Base-by-base conservation (phyloP, 805 yeast species). In the Kodamaea leandrae region DNA sequence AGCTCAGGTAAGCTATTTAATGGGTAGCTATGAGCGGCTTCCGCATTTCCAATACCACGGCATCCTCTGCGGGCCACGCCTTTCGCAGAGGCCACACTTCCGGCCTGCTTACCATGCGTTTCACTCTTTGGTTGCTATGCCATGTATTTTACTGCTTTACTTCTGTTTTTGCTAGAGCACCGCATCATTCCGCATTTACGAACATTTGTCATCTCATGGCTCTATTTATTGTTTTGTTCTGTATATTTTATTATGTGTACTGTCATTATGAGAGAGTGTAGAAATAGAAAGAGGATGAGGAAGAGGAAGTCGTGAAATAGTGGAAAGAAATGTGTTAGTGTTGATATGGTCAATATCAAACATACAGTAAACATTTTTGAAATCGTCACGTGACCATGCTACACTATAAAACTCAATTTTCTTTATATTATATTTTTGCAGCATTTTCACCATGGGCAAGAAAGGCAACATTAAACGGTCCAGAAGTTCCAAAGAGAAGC, bases 151-250 rank as follows among this genome's bases (percentile, higher is more conserved):
- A 30, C 33, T 28, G 32, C 32, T 28, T 18, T 13, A 13, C n/a
- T 25, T 12, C 28, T 25, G 9, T 14, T 28, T 16, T 30, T 30
- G 33, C 33, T 30, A 30, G 33, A 30, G 33, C 33, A 30, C 32
- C 32, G 33, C 33, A 30, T 30, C 21, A 16, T 30, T 21, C 33
- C 33, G 33, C 33, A 30, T 30, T 17, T 17, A 30, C 33, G 33
- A 30, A 30, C 33, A 30, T 30, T 21, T 16, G 33, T 23, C 37
- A 34, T 34, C 20, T 12, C 15, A 32, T 34, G 37, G 28, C 37
- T 28, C 29, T 24, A 34, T 34, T 34, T 23, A 34, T 34, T 34
- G 37, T 30, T 30, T 30, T 30, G 33, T 34, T 34, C 37, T 34
- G 37, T 34, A 34, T 34, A 21, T 34, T 21, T 21, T 34, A 34